A percentile compares a stretch with the other conserved stretches of the same genome.
Conservation (phyloP, 2,329 filamentous ascomycete genomes). For the Scedosporium aurantiacum region DNA sequence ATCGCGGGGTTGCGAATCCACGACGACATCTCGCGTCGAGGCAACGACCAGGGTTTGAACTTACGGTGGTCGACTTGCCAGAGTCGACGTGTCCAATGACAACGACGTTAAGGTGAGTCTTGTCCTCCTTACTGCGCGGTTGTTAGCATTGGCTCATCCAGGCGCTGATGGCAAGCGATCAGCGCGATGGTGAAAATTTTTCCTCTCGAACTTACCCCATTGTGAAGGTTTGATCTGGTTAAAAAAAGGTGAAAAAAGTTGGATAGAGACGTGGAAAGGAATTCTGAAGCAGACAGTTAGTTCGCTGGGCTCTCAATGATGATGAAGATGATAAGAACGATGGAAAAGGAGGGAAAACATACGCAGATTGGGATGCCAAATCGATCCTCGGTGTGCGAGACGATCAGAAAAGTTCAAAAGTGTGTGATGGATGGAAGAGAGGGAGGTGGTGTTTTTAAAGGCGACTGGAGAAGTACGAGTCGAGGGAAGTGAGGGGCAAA, state of each 20-base stretch:
- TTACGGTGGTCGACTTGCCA: slow-evolving; percentile 97
- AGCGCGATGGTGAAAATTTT: neutral
- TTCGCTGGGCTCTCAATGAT: neutral
- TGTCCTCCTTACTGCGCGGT: slow-evolving; percentile 75
- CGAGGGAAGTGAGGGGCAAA: slow-evolving; percentile 6
- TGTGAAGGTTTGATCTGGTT: slow-evolving; percentile 18
- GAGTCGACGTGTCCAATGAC: slow-evolving; percentile 99
- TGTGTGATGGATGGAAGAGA: slow-evolving; percentile 5
- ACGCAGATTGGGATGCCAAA: slow-evolving; percentile 8
- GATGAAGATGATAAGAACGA: neutral
- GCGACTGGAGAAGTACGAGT: slow-evolving; percentile 1
- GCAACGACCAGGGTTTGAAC: slow-evolving; percentile 18
- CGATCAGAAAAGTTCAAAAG: slow-evolving; percentile 4
- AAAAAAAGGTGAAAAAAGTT: slow-evolving; percentile 10
- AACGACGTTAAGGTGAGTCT: slow-evolving; percentile 95
- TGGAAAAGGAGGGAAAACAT: neutral
- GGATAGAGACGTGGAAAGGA: slow-evolving; percentile 6
- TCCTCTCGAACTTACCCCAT: slow-evolving; percentile 23
- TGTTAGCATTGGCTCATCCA: slow-evolving; percentile 1
- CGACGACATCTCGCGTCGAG: neutral
- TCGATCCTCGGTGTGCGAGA: slow-evolving; percentile 9
- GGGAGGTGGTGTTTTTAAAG: slow-evolving; percentile 7
- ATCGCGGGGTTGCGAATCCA: neutral
- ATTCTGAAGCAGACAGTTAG: slow-evolving; percentile 3
- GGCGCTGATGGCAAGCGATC: neutral